Base-by-base conservation (phyloP, 495 filamentous ascomycete species). In the Lasiosphaeris hirsuta region DNA sequence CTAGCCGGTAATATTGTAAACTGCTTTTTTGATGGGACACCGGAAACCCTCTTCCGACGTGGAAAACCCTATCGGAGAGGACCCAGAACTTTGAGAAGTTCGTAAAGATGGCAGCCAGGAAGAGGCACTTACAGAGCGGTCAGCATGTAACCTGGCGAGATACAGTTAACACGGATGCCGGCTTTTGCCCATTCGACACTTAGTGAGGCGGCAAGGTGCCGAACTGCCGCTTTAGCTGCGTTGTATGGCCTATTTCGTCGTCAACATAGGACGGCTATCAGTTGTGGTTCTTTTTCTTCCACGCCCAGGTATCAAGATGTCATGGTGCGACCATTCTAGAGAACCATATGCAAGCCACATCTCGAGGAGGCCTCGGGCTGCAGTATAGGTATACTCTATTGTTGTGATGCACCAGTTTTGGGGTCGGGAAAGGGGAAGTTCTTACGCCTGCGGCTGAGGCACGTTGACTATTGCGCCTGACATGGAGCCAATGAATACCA, bases 401-500 rank as follows among this genome's bases (percentile, higher is more conserved):
- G 5, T 30, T 5, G 23, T 30, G 23, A 30, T 30, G 5, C 23
- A 30, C 23, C 23, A 30, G 5, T 30, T 30, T 30, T 30, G 19
- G 44, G 39, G 18, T 48, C 40, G 41, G 45, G 42, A 39, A 37
- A 0, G 17, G 34, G 51, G 11, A 38, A 15, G 39, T 34, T 66
- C 75, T 69, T 65, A 79, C 64, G 89, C 87, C 69, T 97, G 93
- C 6, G 91, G 91, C 70, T 98, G 93, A 3, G 93, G 93, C 6
- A 97, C 85, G 58, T 97, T 97, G 67, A 97, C 92, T 61, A 97
- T 90, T 37, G 85, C 72, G 41, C 91, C 92, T 35, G 86, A 90
- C 94, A 98, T 97, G 80, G 86, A 91, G 13, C 91, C 92, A 62
- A 97, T 96, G 77, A 96, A 90, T 57, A 97, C 88, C 71, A 97